A percentile compares a stretch with the other conserved stretches of the same genome.
phyloP scores from a whole-genome alignment of 768 basidiomycete genomes.

The Lactifluus hygrophoroides region DNA sequence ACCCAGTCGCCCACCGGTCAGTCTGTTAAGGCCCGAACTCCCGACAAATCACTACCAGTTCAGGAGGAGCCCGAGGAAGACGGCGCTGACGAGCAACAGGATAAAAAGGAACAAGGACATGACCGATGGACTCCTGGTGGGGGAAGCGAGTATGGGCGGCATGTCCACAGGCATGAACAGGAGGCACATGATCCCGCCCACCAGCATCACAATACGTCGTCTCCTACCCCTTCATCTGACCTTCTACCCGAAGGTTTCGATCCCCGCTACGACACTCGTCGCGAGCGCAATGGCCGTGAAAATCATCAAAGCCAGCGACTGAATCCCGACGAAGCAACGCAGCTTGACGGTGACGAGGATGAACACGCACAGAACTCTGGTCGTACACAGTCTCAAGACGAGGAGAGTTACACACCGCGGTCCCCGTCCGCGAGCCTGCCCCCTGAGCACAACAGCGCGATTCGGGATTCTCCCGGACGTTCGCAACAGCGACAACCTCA shows the following conservation, averaged over 20 bases:
- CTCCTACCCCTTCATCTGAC: constrained; percentile 20
- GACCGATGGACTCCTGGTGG: constrained; percentile 13
- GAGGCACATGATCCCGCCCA: constrained; percentile 11
- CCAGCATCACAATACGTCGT: constrained; percentile 8
- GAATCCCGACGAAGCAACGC: background rate
- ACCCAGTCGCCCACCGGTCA: constrained; percentile 16
- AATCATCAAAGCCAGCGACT: background rate
- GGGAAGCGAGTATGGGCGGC: constrained; percentile 13
- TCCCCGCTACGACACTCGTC: constrained; percentile 16
- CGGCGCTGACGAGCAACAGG: background rate
- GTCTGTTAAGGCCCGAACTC: constrained; percentile 17
- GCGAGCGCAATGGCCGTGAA: constrained; percentile 10
- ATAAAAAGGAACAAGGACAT: constrained; percentile 9
- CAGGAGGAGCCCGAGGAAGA: constrained; percentile 21
- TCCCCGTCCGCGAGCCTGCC: constrained; percentile 17
- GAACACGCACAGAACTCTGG: constrained; percentile 11
- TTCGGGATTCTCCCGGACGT: constrained; percentile 4
- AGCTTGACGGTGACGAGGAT: constrained; percentile 4
- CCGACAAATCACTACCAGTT: constrained; percentile 20
- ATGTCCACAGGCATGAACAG: constrained; percentile 13
- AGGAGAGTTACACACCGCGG: constrained; percentile 21
- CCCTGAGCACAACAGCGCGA: background rate
- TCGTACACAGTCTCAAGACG: constrained; percentile 16
- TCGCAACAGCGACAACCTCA: constrained; percentile 3
- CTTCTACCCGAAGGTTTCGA: constrained; percentile 18